These are phyloP conservation scores for Trichoderma cornu-damae DNA, from an alignment of 2,329 filamentous ascomycete species.

Conservation along the genomic window DNA sequence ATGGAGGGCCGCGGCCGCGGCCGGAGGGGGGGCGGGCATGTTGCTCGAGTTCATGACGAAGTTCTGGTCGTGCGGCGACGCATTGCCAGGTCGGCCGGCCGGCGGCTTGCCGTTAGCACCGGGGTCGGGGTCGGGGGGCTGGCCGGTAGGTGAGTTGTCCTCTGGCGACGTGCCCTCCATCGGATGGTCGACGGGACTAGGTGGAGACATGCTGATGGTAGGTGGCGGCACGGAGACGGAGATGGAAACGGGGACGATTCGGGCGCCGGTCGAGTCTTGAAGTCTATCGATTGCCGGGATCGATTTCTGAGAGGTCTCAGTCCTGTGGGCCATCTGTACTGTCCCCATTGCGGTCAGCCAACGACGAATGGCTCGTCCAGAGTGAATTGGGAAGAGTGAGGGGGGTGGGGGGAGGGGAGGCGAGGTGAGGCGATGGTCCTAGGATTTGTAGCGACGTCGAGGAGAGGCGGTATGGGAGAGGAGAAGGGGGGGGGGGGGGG, in stretches of 20 bases:
- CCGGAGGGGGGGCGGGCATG: conserved; percentile 48
- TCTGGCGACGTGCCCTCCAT: conserved; percentile 58
- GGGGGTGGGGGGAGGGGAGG: neutral
- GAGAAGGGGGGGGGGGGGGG: neutral
- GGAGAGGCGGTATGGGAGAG: neutral
- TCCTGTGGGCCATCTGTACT: conserved; percentile 51
- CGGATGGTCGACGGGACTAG: conserved; percentile 54
- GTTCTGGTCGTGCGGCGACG: conserved; percentile 37
- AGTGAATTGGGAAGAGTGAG: conserved; percentile 14
- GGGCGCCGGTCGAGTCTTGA: conserved; percentile 45
- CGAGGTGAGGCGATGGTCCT: neutral
- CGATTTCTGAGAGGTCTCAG: conserved; percentile 46
- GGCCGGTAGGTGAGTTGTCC: conserved; percentile 40
- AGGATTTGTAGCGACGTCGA: neutral
- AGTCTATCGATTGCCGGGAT: conserved; percentile 37
- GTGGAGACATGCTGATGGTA: conserved; percentile 54
- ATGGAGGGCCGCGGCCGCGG: conserved; percentile 71
- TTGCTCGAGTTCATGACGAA: conserved; percentile 30
- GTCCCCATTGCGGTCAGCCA: conserved; percentile 29
- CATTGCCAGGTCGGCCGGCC: conserved; percentile 35
- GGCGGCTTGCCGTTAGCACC: conserved; percentile 35
- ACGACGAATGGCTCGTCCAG: conserved; percentile 12
- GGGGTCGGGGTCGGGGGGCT: conserved; percentile 42
- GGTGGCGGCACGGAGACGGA: conserved; percentile 34
- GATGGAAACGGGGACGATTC: conserved; percentile 53